phyloP scores from a whole-genome alignment of 495 filamentous ascomycete genomes.

The Lichenothelia convexa region DNA sequence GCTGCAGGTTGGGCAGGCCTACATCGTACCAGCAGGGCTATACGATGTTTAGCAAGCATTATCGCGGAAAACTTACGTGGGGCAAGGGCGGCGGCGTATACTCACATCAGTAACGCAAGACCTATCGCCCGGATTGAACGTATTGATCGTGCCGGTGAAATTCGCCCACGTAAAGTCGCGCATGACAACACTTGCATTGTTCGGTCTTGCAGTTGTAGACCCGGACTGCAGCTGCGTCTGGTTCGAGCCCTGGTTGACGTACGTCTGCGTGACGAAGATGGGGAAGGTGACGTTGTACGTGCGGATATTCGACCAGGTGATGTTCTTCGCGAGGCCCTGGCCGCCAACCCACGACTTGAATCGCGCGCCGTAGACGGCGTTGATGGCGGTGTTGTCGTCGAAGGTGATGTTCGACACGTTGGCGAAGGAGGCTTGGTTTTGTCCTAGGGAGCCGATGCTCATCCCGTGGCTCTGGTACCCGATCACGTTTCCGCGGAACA shows the following conservation, averaged over 20 bases:
- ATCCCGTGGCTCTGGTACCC: conserved; percentile 27
- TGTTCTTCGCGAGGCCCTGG: conserved; percentile 24
- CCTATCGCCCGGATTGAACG: no score
- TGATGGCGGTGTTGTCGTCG: conserved; percentile 22
- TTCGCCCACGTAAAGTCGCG: conserved; percentile 23
- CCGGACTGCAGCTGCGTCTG: conserved; percentile 12
- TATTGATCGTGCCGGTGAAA: no score
- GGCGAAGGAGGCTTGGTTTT: conserved; percentile 15
- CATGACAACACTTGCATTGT: conserved; percentile 22
- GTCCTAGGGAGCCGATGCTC: conserved; percentile 25
- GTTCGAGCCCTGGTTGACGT: conserved; percentile 20
- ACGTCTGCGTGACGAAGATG: conserved; percentile 27
- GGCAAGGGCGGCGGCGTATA: no score
- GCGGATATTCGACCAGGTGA: conserved; percentile 26
- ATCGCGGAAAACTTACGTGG: no score
- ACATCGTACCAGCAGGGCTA: no score
- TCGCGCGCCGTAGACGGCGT: conserved; percentile 23
- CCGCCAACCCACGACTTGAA: conserved; percentile 28
- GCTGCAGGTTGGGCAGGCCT: no score
- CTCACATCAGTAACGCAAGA: no score
- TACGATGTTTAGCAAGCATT: no score
- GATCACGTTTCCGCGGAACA: conserved; percentile 22
- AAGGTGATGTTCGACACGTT: conserved; percentile 26
- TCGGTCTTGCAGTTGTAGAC: conserved; percentile 5
- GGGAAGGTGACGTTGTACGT: conserved; percentile 29